Conservation (phyloP, 495 filamentous ascomycete genomes). For the Penicillium coprophilum region DNA sequence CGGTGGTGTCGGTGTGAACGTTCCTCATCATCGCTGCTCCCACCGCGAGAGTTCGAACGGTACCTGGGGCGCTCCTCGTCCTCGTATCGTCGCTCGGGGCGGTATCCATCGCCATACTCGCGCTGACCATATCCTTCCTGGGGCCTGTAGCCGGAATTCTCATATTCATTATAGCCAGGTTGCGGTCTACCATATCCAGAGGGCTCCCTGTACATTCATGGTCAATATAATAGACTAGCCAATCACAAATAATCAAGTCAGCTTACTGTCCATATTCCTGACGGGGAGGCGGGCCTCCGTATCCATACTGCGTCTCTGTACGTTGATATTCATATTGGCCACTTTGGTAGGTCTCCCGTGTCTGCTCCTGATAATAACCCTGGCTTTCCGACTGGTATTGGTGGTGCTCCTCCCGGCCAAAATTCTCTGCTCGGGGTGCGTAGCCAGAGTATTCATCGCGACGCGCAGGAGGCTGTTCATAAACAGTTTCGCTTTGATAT, state of each 20-base stretch:
- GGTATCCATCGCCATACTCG: slow-evolving; percentile 12
- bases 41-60: slow-evolving; percentile 17
- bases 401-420: slow-evolving; percentile 25
- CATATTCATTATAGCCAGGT: slow-evolving; percentile 24
- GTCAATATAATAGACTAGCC: slow-evolving; percentile 25
- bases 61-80: slow-evolving; percentile 16
- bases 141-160: slow-evolving; percentile 15
- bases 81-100: slow-evolving; percentile 11
- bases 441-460: slow-evolving; percentile 12
- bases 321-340: slow-evolving; percentile 21
- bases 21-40: slow-evolving; percentile 21
- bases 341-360: slow-evolving; percentile 18
- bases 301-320: slow-evolving; percentile 19
- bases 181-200: slow-evolving; percentile 22
- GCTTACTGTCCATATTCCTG: slow-evolving; percentile 25
- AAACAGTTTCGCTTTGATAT: slow-evolving; percentile 16
- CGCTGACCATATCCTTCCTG: slow-evolving; percentile 23
- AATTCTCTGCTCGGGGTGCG: slow-evolving; percentile 16
- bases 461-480: slow-evolving; percentile 9
- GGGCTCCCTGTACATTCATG: slow-evolving; percentile 18
- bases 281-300: slow-evolving; percentile 12
- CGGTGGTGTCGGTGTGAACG: slow-evolving; percentile 36
- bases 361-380: slow-evolving; percentile 23
- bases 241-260: slow-evolving; percentile 17
- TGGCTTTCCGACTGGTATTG: slow-evolving; percentile 34